Base-by-base conservation (phyloP, 768 basidiomycete genomes). In the Leucosporidium scottii region DNA sequence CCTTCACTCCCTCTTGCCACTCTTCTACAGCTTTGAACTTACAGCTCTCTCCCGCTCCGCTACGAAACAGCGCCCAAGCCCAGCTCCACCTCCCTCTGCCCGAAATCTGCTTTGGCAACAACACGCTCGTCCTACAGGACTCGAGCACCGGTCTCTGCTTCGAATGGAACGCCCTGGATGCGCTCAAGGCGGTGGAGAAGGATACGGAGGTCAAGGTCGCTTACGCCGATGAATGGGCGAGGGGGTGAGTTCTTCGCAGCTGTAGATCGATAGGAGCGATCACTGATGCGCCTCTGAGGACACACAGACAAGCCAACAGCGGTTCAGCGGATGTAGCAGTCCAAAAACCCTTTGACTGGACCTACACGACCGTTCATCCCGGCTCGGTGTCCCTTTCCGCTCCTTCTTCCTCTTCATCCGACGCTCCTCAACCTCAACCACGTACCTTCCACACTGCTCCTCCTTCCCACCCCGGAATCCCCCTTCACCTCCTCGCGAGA, bases 271-370 rank as follows among this genome's bases (percentile, higher is more conserved):
- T 15, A 44, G 39, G 39, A 13, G 15, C 15, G 28, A 31, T 23
- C 1, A 39, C 28, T 47, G 61, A 62, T 25, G 30, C 28, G 23
- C 27, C 31, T 23, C 31, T 31, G 21, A 1, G 20, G 28, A 15
- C 8, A 13, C 7, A 44, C 39, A 71, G 64, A n/a, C 62, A 67
- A 51, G 44, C 65, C 31, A 50, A 61, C 0, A 61, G 61, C 13
- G 61, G 60, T 0, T 62, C 60, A 15, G 49, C 90, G 4, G 78
- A 83, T 69, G 89, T 89, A 8, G 84, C 86, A 27, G 76, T 83
- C 0, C 87, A 91, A 12, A 96, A 93, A 73, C 88, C 87, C 0
- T 97, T 90, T 78, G 96, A 99, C 76, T 98, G 96, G 96, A 99
- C 96, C 17, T 98, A 96, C 77, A 96, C 93, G 3, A 90, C 92